Conservation (phyloP, 306 rosid species). For the Trifolium fragiferum region DNA sequence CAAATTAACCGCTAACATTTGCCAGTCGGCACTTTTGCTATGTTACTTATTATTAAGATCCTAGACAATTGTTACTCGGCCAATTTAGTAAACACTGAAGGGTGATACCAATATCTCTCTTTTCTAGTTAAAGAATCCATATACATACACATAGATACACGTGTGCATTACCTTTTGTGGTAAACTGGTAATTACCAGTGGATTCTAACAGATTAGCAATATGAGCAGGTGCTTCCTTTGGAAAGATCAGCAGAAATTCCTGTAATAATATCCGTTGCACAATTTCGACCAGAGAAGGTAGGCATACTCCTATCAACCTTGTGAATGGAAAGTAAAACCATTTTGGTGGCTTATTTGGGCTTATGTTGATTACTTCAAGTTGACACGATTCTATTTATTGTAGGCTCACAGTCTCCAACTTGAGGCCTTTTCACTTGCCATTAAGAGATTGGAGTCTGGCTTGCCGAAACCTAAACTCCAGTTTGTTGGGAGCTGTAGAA, state of each 20-base stretch:
- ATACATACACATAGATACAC: background rate
- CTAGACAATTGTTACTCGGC: background rate
- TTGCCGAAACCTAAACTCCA: slow-evolving; percentile 78
- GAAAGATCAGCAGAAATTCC: slow-evolving; percentile 64
- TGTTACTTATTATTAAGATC: background rate
- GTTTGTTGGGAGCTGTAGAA: slow-evolving; percentile 95
- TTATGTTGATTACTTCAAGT: slow-evolving; percentile 43
- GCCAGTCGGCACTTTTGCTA: background rate
- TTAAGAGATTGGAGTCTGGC: slow-evolving; percentile 61
- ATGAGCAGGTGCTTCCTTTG: slow-evolving; percentile 79
- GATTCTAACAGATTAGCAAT: slow-evolving; percentile 44
- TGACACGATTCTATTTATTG: slow-evolving; percentile 42
- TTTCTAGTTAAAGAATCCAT: background rate
- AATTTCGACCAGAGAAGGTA: slow-evolving; percentile 99
- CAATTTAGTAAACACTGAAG: slow-evolving; percentile 10
- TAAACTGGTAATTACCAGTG: slow-evolving; percentile 31
- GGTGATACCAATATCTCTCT: background rate
- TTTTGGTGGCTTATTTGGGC: slow-evolving; percentile 52
- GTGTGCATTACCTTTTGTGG: slow-evolving; percentile 18
- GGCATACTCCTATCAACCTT: slow-evolving; percentile 59
- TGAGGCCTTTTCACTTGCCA: slow-evolving; percentile 84
- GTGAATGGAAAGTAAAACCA: slow-evolving; percentile 51
- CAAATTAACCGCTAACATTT: background rate
- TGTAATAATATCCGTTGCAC: slow-evolving; percentile 85
- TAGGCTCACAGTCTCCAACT: slow-evolving; percentile 96